Conservation (phyloP, 768 basidiomycete species). For the Lactifluus echinatus region DNA sequence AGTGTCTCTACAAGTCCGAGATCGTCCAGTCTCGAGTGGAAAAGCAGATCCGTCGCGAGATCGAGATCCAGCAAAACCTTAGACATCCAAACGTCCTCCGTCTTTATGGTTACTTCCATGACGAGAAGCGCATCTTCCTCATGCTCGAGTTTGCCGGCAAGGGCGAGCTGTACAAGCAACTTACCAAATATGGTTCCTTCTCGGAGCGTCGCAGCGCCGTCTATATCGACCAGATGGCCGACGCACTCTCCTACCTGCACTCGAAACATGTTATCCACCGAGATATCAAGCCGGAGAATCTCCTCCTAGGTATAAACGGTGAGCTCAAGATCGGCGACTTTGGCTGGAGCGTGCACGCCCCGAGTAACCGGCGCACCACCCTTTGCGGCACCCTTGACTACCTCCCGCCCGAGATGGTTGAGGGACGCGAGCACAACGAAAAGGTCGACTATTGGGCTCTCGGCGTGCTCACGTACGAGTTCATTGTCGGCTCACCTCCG, state of each 20-base stretch:
- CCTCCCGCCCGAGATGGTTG: conserved; percentile 98
- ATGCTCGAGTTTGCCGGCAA: conserved; percentile 98
- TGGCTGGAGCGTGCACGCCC: conserved; percentile 97
- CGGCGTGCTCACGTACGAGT: conserved; percentile 95
- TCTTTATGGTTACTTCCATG: conserved; percentile 96
- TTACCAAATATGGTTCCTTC: conserved; percentile 79
- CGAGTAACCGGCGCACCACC: conserved; percentile 80
- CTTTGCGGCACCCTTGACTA: conserved; percentile 96
- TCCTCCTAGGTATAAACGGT: conserved; percentile 88
- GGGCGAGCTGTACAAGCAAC: conserved; percentile 94
- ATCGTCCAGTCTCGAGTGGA: conserved; percentile 87
- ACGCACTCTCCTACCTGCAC: conserved; percentile 88
- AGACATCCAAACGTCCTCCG: conserved; percentile 92
- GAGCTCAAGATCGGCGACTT: conserved; percentile 98
- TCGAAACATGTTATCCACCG: conserved; percentile 96
- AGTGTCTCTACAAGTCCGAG: conserved; percentile 95
- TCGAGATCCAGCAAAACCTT: conserved; percentile 95
- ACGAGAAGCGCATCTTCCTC: conserved; percentile 93
- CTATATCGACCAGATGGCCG: conserved; percentile 98
- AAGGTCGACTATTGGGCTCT: conserved; percentile 95
- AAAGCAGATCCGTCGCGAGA: conserved; percentile 95
- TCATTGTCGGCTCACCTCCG: conserved; percentile 72
- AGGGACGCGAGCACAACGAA: conserved; percentile 80
- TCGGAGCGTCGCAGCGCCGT: conserved; percentile 79
- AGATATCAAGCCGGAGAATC: conserved; percentile 98